Base-by-base conservation (phyloP, 2,329 filamentous ascomycete species). In the Penicillium expansum region DNA sequence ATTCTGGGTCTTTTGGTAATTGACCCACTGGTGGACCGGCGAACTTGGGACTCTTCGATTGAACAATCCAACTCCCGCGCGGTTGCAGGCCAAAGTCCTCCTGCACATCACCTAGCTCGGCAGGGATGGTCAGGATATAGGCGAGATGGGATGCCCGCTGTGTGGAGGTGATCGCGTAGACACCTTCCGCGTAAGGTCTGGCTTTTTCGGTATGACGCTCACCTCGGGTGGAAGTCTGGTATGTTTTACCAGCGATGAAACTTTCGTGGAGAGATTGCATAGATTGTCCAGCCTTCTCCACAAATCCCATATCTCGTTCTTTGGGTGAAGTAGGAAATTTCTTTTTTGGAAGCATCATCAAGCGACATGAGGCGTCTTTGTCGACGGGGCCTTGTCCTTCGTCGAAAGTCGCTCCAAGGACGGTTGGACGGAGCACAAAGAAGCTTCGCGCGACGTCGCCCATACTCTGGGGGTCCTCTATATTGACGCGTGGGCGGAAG, bases 271-370 rank as follows among this genome's bases (percentile, higher is more conserved):
- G 78, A 7, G 88, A 81, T 27, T 86, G 78, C 66, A 92, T 86
- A 0, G 83, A 84, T 0, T 80, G 78, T 6, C 84, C 82, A 0
- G 84, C 78, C 73, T 92, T 92, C 69, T 95, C 90, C 1, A 96
- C 89, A 71, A 96, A 95, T 1, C 84, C 84, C 81, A 94, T 88
- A 76, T 91, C 92, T 11, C 85, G 79, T 63, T 95, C 90, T 11
- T 76, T 77, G 14, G 83, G 83, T 20, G 83, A 87, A 52, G 82
- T 82, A 0, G 92, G 92, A 10, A 94, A 83, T 2, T 85, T 83
- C 72, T 96, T 96, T 76, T 96, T 96, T 0, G 92, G 92, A 18
- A 97, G 75, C 0, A 88, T 86, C 50, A 95, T 78, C 4, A 96
- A 77, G 14, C 92, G 85, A 56, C 86, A 88, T 69, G 88, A 88